phyloP scores from a whole-genome alignment of 2,329 filamentous ascomycete species.

The Talaromyces atroroseus region DNA sequence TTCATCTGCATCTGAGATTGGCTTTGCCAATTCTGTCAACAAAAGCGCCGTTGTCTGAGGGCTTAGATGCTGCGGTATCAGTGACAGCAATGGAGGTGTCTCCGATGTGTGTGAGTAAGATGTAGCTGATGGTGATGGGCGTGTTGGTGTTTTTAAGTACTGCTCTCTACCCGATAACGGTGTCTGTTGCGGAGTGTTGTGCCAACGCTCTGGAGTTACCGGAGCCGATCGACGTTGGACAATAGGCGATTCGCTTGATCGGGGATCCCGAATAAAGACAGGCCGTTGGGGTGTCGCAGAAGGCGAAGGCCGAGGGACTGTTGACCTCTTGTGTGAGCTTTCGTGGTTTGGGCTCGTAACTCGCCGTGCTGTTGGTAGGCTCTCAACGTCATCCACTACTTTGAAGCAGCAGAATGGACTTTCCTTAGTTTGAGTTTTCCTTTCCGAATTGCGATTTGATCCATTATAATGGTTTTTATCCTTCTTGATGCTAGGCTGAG shows the following conservation, averaged over 20 bases:
- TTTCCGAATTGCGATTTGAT: neutral
- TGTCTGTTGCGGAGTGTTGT: conserved; percentile 14
- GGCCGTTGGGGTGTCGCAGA: conserved; percentile 8
- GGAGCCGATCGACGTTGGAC: conserved; percentile 12
- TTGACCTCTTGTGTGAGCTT: neutral
- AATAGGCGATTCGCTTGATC: conserved; percentile 1
- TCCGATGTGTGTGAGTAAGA: conserved; percentile 27
- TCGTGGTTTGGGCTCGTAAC: conserved; percentile 17
- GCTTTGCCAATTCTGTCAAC: conserved; percentile 70
- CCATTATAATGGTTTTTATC: neutral
- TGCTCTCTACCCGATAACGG: conserved; percentile 8
- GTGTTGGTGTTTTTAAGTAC: conserved; percentile 5
- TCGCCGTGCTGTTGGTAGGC: conserved; percentile 20
- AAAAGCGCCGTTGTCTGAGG: conserved; percentile 65
- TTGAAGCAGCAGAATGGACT: conserved; percentile 31
- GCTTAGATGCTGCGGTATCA: conserved; percentile 64
- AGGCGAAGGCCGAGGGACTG: conserved; percentile 6
- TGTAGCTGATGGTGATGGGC: conserved; percentile 16
- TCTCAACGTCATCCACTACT: conserved; percentile 24
- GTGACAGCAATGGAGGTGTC: conserved; percentile 50
- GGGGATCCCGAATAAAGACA: conserved; percentile 10
- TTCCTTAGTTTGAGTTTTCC: conserved; percentile 13
- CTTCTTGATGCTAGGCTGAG: conserved; percentile 14
- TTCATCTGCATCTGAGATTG: conserved; percentile 67
- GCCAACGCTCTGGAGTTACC: conserved; percentile 9